phyloP scores from a whole-genome alignment of 1,284 basidiomycete species.

The Ceratobasidium sp. region DNA sequence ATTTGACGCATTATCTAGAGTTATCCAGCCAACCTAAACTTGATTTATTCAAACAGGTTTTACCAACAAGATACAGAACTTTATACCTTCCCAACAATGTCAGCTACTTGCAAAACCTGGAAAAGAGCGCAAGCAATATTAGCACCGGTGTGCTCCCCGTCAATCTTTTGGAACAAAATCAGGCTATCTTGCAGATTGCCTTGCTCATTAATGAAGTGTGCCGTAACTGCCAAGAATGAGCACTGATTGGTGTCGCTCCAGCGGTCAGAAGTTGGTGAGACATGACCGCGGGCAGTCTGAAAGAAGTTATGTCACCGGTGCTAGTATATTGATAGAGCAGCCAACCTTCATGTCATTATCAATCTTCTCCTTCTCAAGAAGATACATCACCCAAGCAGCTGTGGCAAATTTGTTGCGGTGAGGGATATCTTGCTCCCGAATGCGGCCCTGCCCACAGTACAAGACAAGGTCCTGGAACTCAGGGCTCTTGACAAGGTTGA shows the following conservation, averaged over 20 bases:
- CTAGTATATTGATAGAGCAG: not conserved
- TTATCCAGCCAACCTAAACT: constrained; percentile 31
- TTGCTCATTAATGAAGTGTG: constrained; percentile 10
- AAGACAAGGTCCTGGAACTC: constrained; percentile 33
- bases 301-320: not conserved
- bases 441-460: not conserved
- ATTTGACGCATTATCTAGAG: constrained; percentile 41
- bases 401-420: constrained; percentile 25
- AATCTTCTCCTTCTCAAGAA: not conserved
- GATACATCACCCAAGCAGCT: not conserved
- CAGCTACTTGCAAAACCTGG: constrained; percentile 8
- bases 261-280: constrained; percentile 37
- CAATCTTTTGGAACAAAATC: constrained; percentile 33
- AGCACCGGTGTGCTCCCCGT: constrained; percentile 29
- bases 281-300: constrained; percentile 21
- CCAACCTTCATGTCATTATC: constrained; percentile 10
- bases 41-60: not conserved
- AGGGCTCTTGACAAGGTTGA: constrained; percentile 12
- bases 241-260: constrained; percentile 15
- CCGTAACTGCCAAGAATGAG: not conserved
- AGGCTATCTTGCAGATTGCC: constrained; percentile 11
- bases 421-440: constrained; percentile 38
- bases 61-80: not conserved
- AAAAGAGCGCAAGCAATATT: constrained; percentile 18
- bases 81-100: not conserved